These are phyloP conservation scores for Xylogone sp. DNA, from an alignment of 2,329 filamentous ascomycete genomes.

Conservation along the genomic window DNA sequence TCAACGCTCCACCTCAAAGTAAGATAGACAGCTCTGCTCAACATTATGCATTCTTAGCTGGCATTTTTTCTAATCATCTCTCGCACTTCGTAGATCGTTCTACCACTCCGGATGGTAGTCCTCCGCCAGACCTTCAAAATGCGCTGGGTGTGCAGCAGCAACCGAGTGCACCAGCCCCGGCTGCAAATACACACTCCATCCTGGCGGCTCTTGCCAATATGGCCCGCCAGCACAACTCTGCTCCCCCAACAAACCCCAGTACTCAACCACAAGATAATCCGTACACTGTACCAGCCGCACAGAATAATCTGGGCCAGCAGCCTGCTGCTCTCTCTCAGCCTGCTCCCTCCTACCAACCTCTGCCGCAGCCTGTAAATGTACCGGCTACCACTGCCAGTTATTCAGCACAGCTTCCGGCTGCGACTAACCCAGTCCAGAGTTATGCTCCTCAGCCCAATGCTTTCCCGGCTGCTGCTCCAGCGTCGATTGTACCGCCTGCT, in stretches of 20 bases:
- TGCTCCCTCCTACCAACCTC: conserved; percentile 30
- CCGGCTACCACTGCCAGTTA: conserved; percentile 30
- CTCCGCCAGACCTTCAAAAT: conserved; percentile 33
- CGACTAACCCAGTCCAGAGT: conserved; percentile 34
- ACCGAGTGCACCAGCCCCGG: conserved; percentile 30
- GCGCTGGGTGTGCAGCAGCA: conserved; percentile 30
- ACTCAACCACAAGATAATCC: conserved; percentile 28
- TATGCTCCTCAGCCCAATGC: conserved; percentile 32
- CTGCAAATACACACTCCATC: conserved; percentile 61
- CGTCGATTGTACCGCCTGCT: conserved; percentile 30
- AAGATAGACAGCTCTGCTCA: conserved; percentile 41
- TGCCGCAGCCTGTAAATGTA: conserved; percentile 58
- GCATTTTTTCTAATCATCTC: conserved; percentile 37
- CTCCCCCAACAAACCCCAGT: conserved; percentile 27
- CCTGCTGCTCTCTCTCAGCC: conserved; percentile 19
- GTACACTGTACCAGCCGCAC: conserved; percentile 44
- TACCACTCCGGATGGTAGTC: conserved; percentile 66
- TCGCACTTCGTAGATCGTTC: conserved; percentile 52
- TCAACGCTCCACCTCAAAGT: conserved; percentile 62
- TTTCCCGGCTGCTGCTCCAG: conserved; percentile 32
- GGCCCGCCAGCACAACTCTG: conserved; percentile 65
- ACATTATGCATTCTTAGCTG: conserved; percentile 7
- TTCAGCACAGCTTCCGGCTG: conserved; percentile 21
- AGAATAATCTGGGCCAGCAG: conserved; percentile 34
- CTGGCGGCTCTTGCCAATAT: conserved; percentile 78